Conservation (phyloP, 805 yeast species). For the Metschnikowia noctiluminum region DNA sequence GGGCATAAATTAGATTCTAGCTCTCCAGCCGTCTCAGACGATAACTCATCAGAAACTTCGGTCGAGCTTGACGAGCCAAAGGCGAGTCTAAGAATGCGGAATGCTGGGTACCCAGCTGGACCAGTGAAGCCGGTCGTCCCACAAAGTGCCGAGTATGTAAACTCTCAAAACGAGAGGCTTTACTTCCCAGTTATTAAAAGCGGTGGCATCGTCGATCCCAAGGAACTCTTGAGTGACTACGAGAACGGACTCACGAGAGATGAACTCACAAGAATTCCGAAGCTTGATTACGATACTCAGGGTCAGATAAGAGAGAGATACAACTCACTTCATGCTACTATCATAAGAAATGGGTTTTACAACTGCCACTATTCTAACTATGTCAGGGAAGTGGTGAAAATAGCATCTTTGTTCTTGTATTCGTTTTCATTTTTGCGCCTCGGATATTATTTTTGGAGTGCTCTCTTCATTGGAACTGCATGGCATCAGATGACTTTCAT, state of each 20-base stretch:
- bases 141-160: constrained; percentile 39
- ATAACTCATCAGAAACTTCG: constrained; percentile 13
- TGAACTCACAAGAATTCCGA: constrained; percentile 60
- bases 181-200: constrained; percentile 31
- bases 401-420: constrained; percentile 48
- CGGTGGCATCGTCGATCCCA: constrained; percentile 50
- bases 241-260: constrained; percentile 52
- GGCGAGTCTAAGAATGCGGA: neutral
- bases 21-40: constrained; percentile 9
- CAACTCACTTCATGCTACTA: constrained; percentile 52
- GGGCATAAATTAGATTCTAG: constrained; percentile 6
- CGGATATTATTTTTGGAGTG: constrained; percentile 51
- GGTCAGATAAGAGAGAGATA: constrained; percentile 52
- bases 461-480: constrained; percentile 62
- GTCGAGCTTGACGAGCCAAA: constrained; percentile 13
- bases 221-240: constrained; percentile 48
- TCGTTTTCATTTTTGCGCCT: constrained; percentile 48
- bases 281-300: constrained; percentile 69
- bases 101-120: constrained; percentile 40
- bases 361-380: constrained; percentile 73
- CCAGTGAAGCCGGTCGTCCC: constrained; percentile 51
- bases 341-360: constrained; percentile 60
- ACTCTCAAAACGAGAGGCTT: constrained; percentile 31
- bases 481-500: constrained; percentile 91
- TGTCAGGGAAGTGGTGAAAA: constrained; percentile 63